Percentiles rank a stretch among this genome's conserved stretches.
These are phyloP conservation scores for Mycena galopus DNA, from an alignment of 768 basidiomycete genomes.

Conservation along the genomic window DNA sequence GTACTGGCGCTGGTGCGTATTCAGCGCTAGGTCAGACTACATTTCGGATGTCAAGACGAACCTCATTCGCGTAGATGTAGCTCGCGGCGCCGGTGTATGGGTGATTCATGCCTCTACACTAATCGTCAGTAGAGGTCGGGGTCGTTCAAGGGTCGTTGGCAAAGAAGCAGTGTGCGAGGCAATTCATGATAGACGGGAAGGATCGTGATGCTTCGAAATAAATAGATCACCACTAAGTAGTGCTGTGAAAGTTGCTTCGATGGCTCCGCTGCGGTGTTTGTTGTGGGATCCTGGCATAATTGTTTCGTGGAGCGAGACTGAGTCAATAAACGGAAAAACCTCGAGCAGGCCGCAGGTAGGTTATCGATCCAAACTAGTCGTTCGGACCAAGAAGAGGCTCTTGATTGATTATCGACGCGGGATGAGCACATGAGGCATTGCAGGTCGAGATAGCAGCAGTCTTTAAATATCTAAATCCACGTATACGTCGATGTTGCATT, in stretches of 20 bases:
- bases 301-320: background rate
- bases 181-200: background rate
- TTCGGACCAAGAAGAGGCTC: background rate
- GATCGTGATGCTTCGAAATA: slow-evolving; percentile 7
- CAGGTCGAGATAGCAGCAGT: background rate
- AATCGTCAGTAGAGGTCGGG: background rate
- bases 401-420: background rate
- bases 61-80: slow-evolving; percentile 29
- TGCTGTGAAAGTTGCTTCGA: background rate
- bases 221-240: slow-evolving; percentile 2
- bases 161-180: slow-evolving; percentile 4
- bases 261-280: background rate
- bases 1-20: background rate
- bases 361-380: background rate
- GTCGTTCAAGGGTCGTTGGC: background rate
- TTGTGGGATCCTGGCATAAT: background rate
- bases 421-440: background rate
- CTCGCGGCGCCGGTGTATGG: slow-evolving; percentile 27
- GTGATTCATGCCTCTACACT: slow-evolving; percentile 1
- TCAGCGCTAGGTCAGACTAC: background rate
- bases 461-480: background rate
- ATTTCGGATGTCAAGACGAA: background rate
- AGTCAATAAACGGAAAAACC: background rate
- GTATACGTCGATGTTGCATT: background rate
- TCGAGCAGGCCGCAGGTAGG: background rate